Percentiles rank a stretch among this genome's conserved stretches.
phyloP scores from a whole-genome alignment of 2,329 filamentous ascomycete species.

The Monilinia fructigena region DNA sequence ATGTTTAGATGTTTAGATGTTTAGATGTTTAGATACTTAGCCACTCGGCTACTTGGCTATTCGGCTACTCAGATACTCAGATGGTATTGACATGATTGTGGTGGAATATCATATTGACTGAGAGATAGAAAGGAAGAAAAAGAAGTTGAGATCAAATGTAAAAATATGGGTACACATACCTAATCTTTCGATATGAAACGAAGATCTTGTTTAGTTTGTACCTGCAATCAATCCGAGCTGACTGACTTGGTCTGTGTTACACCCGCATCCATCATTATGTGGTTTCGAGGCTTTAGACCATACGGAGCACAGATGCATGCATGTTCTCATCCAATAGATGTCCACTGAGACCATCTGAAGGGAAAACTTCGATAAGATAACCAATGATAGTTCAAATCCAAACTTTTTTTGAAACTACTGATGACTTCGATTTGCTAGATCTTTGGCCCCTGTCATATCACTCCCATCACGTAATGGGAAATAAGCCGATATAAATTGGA shows the following conservation, averaged over 20 bases:
- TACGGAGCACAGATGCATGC: background rate
- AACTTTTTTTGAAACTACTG: constrained; percentile 4
- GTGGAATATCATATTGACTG: too few relatives aligned
- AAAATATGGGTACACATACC: background rate
- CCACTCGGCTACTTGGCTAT: too few relatives aligned
- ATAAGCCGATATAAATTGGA: background rate
- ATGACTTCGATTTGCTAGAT: background rate
- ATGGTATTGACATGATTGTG: too few relatives aligned
- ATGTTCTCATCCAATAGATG: background rate
- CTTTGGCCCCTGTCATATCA: background rate
- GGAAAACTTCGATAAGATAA: background rate
- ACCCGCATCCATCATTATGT: background rate
- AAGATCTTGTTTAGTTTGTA: background rate
- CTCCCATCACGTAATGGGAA: background rate
- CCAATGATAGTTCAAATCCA: background rate
- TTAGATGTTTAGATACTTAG: too few relatives aligned
- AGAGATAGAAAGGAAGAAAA: too few relatives aligned
- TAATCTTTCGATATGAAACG: constrained; percentile 2
- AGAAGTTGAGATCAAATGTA: background rate
- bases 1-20: too few relatives aligned
- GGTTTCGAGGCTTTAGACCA: background rate
- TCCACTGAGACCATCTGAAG: background rate
- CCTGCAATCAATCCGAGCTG: background rate
- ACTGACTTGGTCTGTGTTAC: background rate
- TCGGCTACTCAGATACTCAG: too few relatives aligned